These are phyloP conservation scores for Gentiana dahurica DNA, from an alignment of 257 asterid species.

Conservation along the genomic window DNA sequence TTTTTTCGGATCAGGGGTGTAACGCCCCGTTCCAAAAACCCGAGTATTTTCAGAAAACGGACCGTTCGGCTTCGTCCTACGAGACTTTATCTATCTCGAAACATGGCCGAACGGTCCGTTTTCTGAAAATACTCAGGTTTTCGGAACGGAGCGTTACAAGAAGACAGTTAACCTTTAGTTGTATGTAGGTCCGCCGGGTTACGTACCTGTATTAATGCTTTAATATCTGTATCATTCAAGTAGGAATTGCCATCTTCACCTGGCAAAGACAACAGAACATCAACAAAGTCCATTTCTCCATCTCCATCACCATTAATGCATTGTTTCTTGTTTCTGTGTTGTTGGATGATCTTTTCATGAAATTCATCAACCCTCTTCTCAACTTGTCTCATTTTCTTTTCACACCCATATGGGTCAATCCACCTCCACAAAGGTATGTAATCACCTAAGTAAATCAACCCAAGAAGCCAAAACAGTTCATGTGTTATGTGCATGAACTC, in stretches of 20 bases:
- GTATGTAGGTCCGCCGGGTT: too few relatives aligned
- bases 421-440: conserved; percentile 87
- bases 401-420: conserved; percentile 80
- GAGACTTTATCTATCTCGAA: too few relatives aligned
- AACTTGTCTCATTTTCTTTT: conserved; percentile 67
- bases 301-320: conserved; percentile 1
- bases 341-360: conserved; percentile 63
- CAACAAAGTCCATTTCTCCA: conserved; percentile 69
- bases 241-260: conserved; percentile 74
- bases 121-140: too few relatives aligned
- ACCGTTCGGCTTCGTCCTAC: too few relatives aligned
- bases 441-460: conserved; percentile 81
- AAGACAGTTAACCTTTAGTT: too few relatives aligned
- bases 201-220: too few relatives aligned
- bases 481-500: conserved; percentile 92
- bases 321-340: conserved; percentile 35
- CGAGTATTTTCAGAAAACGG: too few relatives aligned
- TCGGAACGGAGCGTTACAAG: too few relatives aligned
- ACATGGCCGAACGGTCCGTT: too few relatives aligned
- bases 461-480: conserved; percentile 66
- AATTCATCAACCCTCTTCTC: conserved; percentile 75
- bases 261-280: conserved; percentile 65
- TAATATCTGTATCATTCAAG: conserved; percentile 48
- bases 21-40: too few relatives aligned
- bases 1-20: too few relatives aligned